Evolutionary conservation across 2,329 filamentous ascomycete species (phyloP).

Genomic region (Cladosporium colombiae): DNA sequence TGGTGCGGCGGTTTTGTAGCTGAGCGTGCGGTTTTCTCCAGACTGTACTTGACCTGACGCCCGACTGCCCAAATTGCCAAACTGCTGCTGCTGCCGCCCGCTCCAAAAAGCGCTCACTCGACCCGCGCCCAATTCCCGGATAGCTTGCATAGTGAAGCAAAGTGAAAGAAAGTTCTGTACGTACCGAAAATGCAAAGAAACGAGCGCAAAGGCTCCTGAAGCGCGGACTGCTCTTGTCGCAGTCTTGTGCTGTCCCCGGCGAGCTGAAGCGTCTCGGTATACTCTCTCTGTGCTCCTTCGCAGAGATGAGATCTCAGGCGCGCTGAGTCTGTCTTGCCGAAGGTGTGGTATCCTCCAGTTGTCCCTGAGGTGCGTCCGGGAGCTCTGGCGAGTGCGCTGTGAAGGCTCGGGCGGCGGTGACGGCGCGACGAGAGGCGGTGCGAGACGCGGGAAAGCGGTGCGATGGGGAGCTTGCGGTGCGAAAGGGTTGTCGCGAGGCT

Average conservation of each 20-base stretch:
- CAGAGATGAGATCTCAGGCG: constrained; percentile 15
- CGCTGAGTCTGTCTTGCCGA: constrained; percentile 10
- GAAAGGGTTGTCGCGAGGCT: constrained; percentile 7
- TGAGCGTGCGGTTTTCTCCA: neutral
- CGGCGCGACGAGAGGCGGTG: neutral
- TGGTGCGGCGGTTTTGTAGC: neutral
- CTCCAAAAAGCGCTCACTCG: neutral
- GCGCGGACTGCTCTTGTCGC: constrained; percentile 24
- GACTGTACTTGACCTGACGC: neutral
- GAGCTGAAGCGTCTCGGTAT: constrained; percentile 13
- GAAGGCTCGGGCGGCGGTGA: constrained; percentile 8
- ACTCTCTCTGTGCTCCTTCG: neutral
- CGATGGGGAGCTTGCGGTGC: constrained; percentile 12
- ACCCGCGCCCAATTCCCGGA: neutral
- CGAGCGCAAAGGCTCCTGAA: constrained; percentile 36
- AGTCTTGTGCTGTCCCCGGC: constrained; percentile 17
- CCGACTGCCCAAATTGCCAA: neutral
- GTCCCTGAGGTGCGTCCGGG: constrained; percentile 21
- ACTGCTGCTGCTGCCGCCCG: neutral
- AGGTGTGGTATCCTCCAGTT: constrained; percentile 14
- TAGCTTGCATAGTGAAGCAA: neutral
- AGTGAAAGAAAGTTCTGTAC: constrained; percentile 21
- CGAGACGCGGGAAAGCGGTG: constrained; percentile 5
- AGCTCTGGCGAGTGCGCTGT: constrained; percentile 14
- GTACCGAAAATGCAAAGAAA: constrained; percentile 33